Conservation (phyloP, 2,329 filamentous ascomycete genomes). For the Colletotrichum euphorbiae region DNA sequence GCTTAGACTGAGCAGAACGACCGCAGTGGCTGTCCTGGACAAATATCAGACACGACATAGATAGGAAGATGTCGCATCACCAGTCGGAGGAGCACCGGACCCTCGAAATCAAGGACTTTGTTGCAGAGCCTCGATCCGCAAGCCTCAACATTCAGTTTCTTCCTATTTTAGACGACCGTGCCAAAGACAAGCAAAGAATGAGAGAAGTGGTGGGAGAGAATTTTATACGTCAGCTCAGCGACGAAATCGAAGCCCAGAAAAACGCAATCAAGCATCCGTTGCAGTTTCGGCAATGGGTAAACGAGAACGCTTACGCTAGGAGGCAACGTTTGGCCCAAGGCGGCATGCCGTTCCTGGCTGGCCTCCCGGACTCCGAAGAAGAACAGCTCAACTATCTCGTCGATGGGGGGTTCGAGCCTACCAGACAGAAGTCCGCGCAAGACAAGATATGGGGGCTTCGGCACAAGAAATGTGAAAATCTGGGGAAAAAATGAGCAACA, state of each 20-base stretch:
- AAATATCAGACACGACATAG: slow-evolving; percentile 57
- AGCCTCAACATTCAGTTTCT: slow-evolving; percentile 76
- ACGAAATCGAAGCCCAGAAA: slow-evolving; percentile 64
- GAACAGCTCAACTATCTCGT: slow-evolving; percentile 66
- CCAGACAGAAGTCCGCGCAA: slow-evolving; percentile 59
- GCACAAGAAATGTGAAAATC: slow-evolving; percentile 61
- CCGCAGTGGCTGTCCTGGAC: slow-evolving; percentile 58
- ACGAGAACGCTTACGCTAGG: slow-evolving; percentile 51
- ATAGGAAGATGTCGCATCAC: slow-evolving; percentile 54
- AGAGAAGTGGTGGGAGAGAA: slow-evolving; percentile 59
- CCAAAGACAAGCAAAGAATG: slow-evolving; percentile 60
- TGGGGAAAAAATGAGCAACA: slow-evolving; percentile 71
- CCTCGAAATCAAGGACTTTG: slow-evolving; percentile 70
- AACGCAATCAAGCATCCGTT: slow-evolving; percentile 61
- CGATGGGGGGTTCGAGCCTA: slow-evolving; percentile 69
- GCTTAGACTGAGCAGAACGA: slow-evolving; percentile 67
- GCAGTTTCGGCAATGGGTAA: slow-evolving; percentile 66
- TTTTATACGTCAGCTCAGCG: slow-evolving; percentile 61
- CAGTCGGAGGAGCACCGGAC: slow-evolving; percentile 66
- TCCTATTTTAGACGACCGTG: slow-evolving; percentile 73
- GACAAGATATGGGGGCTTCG: slow-evolving; percentile 61
- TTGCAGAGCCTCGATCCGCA: slow-evolving; percentile 61
- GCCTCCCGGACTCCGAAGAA: slow-evolving; percentile 61
- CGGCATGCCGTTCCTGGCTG: slow-evolving; percentile 58
- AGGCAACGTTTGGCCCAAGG: slow-evolving; percentile 53